phyloP scores from a whole-genome alignment of 192 early-diverging fungal genomes.

The Gigaspora rosea region DNA sequence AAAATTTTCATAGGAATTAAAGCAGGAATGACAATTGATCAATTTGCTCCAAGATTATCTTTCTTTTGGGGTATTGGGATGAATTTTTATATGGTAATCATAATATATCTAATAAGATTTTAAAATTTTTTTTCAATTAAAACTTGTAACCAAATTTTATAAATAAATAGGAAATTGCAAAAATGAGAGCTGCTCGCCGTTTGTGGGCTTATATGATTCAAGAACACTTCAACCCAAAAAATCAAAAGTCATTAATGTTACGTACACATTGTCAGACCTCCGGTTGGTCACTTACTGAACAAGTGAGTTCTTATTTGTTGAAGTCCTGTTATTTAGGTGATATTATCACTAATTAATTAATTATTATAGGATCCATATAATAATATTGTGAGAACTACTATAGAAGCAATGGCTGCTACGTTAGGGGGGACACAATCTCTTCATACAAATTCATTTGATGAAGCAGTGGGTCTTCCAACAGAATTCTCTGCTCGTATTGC shows the following conservation, averaged over 20 bases:
- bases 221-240: constrained; percentile 82
- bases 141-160: too few species aligned
- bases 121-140: neutral
- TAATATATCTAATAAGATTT: neutral
- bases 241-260: constrained; percentile 76
- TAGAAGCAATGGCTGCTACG: constrained; percentile 92
- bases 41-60: constrained; percentile 86
- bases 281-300: constrained; percentile 89
- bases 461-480: constrained; percentile 86
- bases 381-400: constrained; percentile 84
- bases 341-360: neutral
- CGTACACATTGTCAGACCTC: constrained; percentile 92
- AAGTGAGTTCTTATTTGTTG: constrained; percentile 43
- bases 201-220: constrained; percentile 82
- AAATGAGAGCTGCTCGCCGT: constrained; percentile 84
- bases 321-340: neutral
- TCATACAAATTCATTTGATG: constrained; percentile 90
- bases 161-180: constrained; percentile 71
- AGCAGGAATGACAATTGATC: constrained; percentile 85
- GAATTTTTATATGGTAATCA: constrained; percentile 86
- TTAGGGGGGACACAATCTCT: constrained; percentile 91
- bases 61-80: constrained; percentile 94
- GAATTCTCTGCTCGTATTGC: constrained; percentile 85
- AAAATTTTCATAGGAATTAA: constrained; percentile 50
- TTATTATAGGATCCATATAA: constrained; percentile 76